phyloP scores from a whole-genome alignment of 805 yeast genomes.

The Kockiozyma suomiensis region DNA sequence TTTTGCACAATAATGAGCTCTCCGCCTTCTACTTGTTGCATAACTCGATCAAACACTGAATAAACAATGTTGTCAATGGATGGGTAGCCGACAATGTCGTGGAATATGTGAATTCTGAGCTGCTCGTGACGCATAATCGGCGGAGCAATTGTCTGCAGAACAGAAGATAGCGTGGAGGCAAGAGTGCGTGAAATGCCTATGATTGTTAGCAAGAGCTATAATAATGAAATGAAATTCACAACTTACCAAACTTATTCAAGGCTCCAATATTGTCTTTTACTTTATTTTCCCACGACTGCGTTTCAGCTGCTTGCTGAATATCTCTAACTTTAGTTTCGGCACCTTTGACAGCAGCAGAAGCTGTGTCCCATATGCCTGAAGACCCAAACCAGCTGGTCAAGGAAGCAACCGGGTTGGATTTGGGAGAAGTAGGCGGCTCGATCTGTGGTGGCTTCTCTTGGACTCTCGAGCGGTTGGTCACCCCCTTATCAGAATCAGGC shows the following conservation, averaged over 20 bases:
- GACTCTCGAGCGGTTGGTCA: background rate
- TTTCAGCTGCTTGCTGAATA: constrained; percentile 41
- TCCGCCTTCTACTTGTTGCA: constrained; percentile 73
- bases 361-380: constrained; percentile 47
- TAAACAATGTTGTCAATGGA: constrained; percentile 53
- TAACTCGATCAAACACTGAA: constrained; percentile 54
- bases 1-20: constrained; percentile 56
- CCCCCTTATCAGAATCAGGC: background rate
- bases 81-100: constrained; percentile 51
- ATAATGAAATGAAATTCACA: background rate
- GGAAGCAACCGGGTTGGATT: constrained; percentile 14
- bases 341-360: constrained; percentile 46
- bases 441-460: background rate
- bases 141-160: constrained; percentile 49
- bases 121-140: constrained; percentile 51
- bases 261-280: constrained; percentile 33
- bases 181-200: constrained; percentile 36
- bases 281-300: constrained; percentile 34
- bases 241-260: constrained; percentile 24
- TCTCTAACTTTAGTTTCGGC: constrained; percentile 49
- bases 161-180: constrained; percentile 44
- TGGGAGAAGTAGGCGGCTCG: background rate
- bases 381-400: constrained; percentile 35
- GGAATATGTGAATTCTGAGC: constrained; percentile 48
- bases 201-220: constrained; percentile 27